Evolutionary conservation across 169 alveolate genomes (phyloP), one percentile per base, ranked within the genome.

Genomic region (Cryptosporidium ubiquitum): DNA sequence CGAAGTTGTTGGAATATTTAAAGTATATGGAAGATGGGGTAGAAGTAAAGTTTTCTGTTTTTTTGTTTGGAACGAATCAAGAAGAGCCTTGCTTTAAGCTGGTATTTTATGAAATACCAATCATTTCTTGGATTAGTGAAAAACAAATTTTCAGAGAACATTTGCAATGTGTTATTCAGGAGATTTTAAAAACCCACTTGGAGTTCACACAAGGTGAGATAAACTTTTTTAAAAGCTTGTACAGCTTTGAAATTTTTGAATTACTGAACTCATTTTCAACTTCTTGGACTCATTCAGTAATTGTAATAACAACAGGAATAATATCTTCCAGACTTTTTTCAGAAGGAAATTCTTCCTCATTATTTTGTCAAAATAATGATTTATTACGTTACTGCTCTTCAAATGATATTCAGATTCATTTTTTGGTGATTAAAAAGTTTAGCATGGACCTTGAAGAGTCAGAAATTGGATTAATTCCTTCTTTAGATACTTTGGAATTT

Each of bases 271-370:
- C 89, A 14, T 29, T 79, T 40, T 64, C 79, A 18, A 31, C 26
- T 20, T 37, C 33, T 20, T 64, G 20, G 29, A 20, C 29, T 29
- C 68, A 79, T 37, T 79, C 89, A 10, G 5, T 79, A 26, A 49
- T 79, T n/a, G 31, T 79, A 5, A 16, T 79, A 60, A 79, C 89
- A 37, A 64, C 68, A 18, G 89, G 89, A 31, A 68, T 64, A 7
- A 79, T 79, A 9, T 60, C 74, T 10, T 42, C 60, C 31, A 79
- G 69, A 37, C 35, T 79, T 20, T 42, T 44, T 35, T 68, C 44
- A 5, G 52, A 61, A 23, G 39, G 26, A 31, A 42, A 42, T 14
- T 29, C 55, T n/a, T 79, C 89, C 0, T 37, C 85, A 14, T 14
- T 79, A 14, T 6, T 79, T 35, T 79, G 79, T 6, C 47, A 58